These are phyloP conservation scores for Coemansia sp. DNA, from an alignment of 192 early-diverging fungal species.

Conservation along the genomic window DNA sequence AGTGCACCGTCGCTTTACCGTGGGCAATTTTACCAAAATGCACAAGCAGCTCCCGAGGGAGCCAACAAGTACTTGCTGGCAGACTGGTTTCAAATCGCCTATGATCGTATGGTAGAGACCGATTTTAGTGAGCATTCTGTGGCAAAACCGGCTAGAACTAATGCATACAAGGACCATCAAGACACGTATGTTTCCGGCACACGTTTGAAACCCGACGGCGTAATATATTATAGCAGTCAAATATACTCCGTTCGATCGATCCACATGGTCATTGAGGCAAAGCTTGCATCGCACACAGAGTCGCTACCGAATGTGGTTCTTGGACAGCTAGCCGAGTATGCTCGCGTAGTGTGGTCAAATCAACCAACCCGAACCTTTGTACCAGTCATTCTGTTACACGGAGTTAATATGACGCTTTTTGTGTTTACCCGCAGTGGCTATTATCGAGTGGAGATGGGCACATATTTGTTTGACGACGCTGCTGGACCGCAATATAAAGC, in stretches of 20 bases:
- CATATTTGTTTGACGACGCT: too few relatives aligned
- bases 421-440: slow-evolving; percentile 4
- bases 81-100: neutral
- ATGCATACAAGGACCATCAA: neutral
- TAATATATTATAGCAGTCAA: neutral
- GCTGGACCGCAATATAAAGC: neutral
- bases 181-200: neutral
- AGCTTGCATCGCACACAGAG: neutral
- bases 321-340: slow-evolving; percentile 15
- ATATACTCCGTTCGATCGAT: neutral
- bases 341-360: neutral
- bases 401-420: neutral
- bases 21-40: neutral
- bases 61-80: neutral
- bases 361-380: slow-evolving; percentile 15
- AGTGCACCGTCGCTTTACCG: neutral
- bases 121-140: neutral
- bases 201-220: neutral
- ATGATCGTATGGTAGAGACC: neutral
- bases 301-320: neutral
- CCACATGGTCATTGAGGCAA: slow-evolving; percentile 10
- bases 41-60: neutral
- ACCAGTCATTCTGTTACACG: slow-evolving; percentile 10
- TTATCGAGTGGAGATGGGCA: neutral
- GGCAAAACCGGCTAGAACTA: neutral